phyloP scores from a whole-genome alignment of 768 basidiomycete species.

The Neoboletus magnificus region DNA sequence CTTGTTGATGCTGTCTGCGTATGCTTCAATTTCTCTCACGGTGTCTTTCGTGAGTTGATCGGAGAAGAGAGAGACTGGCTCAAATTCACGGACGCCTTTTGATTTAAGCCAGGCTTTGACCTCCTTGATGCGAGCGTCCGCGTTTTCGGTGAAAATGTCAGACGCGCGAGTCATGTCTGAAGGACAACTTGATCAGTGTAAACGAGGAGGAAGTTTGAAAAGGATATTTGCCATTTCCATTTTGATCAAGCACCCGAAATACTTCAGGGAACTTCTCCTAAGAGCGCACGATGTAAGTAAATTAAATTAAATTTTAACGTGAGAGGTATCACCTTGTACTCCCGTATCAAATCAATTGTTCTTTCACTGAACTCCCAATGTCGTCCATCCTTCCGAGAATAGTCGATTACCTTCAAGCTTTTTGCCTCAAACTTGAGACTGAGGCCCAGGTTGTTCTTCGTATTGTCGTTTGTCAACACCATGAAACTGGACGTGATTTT shows the following conservation, averaged over 20 bases:
- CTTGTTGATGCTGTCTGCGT: slow-evolving; percentile 65
- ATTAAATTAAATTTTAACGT: too few species aligned
- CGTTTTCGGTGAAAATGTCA: slow-evolving; percentile 53
- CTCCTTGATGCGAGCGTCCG: slow-evolving; percentile 71
- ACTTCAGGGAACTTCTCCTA: slow-evolving; percentile 83
- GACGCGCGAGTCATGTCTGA: slow-evolving; percentile 72
- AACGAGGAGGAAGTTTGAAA: background rate
- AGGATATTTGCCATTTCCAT: slow-evolving; percentile 57
- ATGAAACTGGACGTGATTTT: slow-evolving; percentile 93
- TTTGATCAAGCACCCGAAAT: slow-evolving; percentile 65
- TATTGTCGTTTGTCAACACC: slow-evolving; percentile 70
- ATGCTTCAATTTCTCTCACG: slow-evolving; percentile 71
- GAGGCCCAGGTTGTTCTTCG: slow-evolving; percentile 87
- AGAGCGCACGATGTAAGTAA: background rate
- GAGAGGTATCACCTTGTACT: slow-evolving; percentile 64
- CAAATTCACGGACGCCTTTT: slow-evolving; percentile 86
- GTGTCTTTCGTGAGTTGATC: slow-evolving; percentile 92
- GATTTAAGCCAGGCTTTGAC: slow-evolving; percentile 82
- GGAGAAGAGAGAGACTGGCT: slow-evolving; percentile 87
- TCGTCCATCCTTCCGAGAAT: slow-evolving; percentile 78
- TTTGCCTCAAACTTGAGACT: slow-evolving; percentile 97
- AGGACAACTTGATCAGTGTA: slow-evolving; percentile 1
- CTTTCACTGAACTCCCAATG: slow-evolving; percentile 94
- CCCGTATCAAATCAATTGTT: slow-evolving; percentile 72
- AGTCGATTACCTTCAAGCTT: slow-evolving; percentile 87